phyloP scores from a whole-genome alignment of 2,329 filamentous ascomycete species.

The Colletotrichum liriopes region DNA sequence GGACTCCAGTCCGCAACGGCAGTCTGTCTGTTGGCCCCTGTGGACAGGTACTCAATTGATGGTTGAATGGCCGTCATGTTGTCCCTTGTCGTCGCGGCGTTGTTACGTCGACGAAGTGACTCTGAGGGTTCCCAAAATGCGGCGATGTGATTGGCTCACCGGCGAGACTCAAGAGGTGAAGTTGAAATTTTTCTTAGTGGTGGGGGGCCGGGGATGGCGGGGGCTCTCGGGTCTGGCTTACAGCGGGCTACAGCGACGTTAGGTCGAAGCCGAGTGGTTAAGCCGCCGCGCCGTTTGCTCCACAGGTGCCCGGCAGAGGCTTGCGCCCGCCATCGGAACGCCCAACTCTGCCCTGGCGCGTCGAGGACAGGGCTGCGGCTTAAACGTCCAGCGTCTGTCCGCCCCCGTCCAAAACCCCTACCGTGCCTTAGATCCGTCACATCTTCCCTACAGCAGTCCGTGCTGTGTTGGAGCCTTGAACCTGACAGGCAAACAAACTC shows the following conservation, averaged over 20 bases:
- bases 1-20: constrained; percentile 90
- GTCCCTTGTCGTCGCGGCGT: constrained; percentile 9
- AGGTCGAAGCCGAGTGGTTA: constrained; percentile 18
- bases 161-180: constrained; percentile 34
- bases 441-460: constrained; percentile 21
- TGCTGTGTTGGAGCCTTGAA: constrained; percentile 21
- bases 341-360: not conserved
- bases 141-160: constrained; percentile 55
- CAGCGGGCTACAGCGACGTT: constrained; percentile 31
- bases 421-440: constrained; percentile 10
- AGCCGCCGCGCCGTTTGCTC: constrained; percentile 36
- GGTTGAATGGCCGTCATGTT: constrained; percentile 49
- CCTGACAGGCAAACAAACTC: constrained; percentile 31
- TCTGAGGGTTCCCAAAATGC: constrained; percentile 54
- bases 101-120: constrained; percentile 44
- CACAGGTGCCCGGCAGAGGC: constrained; percentile 24
- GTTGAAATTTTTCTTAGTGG: constrained; percentile 43
- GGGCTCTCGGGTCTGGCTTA: constrained; percentile 29
- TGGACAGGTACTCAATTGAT: constrained; percentile 73
- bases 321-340: not conserved
- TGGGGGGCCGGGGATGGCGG: constrained; percentile 14
- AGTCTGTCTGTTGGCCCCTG: constrained; percentile 92
- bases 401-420: constrained; percentile 16
- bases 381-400: constrained; percentile 14
- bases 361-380: not conserved